A percentile compares a stretch with the other conserved stretches of the same genome.
Evolutionary conservation across 345 rosid species (phyloP).

Genomic region (Bruguiera gymnorhiza): DNA sequence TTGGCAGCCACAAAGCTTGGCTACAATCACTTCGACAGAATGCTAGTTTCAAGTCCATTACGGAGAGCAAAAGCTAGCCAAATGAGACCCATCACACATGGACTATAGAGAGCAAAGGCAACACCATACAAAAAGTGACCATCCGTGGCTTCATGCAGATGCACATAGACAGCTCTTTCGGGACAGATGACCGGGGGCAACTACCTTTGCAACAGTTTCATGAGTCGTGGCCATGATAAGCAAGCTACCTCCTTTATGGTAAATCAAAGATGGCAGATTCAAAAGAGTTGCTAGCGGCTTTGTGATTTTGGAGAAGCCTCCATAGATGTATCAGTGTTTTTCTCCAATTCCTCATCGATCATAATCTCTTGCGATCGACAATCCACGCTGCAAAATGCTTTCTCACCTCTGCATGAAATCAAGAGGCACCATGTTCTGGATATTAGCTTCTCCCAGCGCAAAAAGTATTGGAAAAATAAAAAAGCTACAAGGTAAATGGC

Average conservation of each 20-base stretch:
- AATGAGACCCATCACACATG: conserved; percentile 16
- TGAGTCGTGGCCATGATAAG: conserved; percentile 27
- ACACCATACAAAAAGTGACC: conserved; percentile 51
- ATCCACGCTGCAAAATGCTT: conserved; percentile 68
- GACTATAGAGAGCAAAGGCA: conserved; percentile 28
- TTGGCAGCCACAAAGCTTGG: conserved; percentile 39
- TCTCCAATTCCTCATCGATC: conserved; percentile 46
- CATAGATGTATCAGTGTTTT: conserved; percentile 24
- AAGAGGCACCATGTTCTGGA: background rate
- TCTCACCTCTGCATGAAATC: conserved; percentile 64
- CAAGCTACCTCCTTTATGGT: conserved; percentile 9
- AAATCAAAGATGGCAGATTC: conserved; percentile 34
- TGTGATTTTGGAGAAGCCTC: conserved; percentile 23
- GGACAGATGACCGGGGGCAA: conserved; percentile 46
- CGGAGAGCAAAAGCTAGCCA: conserved; percentile 16
- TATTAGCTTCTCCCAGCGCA: background rate
- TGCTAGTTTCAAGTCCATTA: conserved; percentile 19
- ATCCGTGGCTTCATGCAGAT: conserved; percentile 68
- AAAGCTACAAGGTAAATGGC: background rate
- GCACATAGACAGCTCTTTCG: conserved; percentile 64
- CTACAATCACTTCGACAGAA: conserved; percentile 25
- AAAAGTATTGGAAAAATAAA: background rate
- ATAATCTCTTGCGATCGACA: conserved; percentile 70
- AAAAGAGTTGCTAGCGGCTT: conserved; percentile 31
- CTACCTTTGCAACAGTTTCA: conserved; percentile 26